Conservation (phyloP, 495 filamentous ascomycete genomes). For the Podospora fimiseda region DNA sequence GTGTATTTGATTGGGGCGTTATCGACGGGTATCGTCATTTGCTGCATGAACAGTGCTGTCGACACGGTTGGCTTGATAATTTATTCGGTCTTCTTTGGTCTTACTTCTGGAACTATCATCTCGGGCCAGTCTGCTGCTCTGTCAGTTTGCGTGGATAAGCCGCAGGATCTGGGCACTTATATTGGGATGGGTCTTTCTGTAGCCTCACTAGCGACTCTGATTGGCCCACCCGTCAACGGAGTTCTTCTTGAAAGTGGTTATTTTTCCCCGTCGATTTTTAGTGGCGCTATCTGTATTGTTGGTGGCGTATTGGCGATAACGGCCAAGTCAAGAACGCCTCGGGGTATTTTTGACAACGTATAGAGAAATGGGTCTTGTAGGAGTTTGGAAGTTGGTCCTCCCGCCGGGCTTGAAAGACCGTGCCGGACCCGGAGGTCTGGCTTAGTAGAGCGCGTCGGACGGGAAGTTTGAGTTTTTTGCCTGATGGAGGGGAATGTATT, state of each 20-base stretch:
- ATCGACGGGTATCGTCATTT: slow-evolving; percentile 33
- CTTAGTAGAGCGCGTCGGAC: too few species aligned
- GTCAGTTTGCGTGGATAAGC: slow-evolving; percentile 34
- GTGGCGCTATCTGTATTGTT: slow-evolving; percentile 36
- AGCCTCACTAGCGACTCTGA: slow-evolving; percentile 36
- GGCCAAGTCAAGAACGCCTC: slow-evolving; percentile 25
- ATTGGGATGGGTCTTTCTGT: slow-evolving; percentile 49
- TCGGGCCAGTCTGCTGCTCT: slow-evolving; percentile 40
- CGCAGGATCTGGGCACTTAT: slow-evolving; percentile 47
- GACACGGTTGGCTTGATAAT: slow-evolving; percentile 39
- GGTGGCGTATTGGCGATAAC: slow-evolving; percentile 22
- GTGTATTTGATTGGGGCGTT: slow-evolving; percentile 31
- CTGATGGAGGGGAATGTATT: too few species aligned
- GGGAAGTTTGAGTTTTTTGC: too few species aligned
- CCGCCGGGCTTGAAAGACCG: too few species aligned
- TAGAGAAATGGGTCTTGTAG: too few species aligned
- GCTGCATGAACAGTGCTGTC: slow-evolving; percentile 34
- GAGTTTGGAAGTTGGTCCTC: too few species aligned
- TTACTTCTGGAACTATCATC: slow-evolving; percentile 41
- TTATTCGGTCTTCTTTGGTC: slow-evolving; percentile 29
- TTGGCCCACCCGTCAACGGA: slow-evolving; percentile 50
- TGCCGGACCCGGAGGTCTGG: too few species aligned
- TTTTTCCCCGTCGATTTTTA: slow-evolving; percentile 38
- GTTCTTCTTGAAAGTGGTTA: slow-evolving; percentile 41
- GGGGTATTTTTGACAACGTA: slow-evolving; percentile 27